phyloP scores from a whole-genome alignment of 2,329 filamentous ascomycete species.

The Fusarium anthophilum region DNA sequence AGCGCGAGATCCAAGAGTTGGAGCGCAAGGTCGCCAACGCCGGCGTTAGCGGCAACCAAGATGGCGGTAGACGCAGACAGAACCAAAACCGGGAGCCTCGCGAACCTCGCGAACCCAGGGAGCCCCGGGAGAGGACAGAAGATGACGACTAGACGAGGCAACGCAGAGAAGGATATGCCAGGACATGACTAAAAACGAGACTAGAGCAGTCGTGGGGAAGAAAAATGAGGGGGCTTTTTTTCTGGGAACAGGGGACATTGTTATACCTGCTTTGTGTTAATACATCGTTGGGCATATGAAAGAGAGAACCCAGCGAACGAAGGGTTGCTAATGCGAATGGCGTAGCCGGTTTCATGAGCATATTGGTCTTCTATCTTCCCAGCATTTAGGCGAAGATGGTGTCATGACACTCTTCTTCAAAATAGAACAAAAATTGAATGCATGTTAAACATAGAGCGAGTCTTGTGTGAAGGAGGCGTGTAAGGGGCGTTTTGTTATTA shows the following conservation, averaged over 20 bases:
- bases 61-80: conserved; percentile 49
- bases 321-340: conserved; percentile 51
- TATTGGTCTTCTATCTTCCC: conserved; percentile 44
- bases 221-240: conserved; percentile 31
- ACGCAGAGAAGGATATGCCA: conserved; percentile 15
- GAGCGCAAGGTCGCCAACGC: conserved; percentile 70
- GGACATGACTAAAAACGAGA: conserved; percentile 29
- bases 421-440: conserved; percentile 36
- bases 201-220: conserved; percentile 26
- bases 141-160: conserved; percentile 61
- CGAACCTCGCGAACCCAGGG: conserved; percentile 26
- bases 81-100: conserved; percentile 31
- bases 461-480: neutral
- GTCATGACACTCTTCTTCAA: conserved; percentile 27
- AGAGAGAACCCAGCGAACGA: conserved; percentile 41
- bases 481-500: neutral
- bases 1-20: conserved; percentile 77
- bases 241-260: conserved; percentile 37
- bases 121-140: conserved; percentile 58
- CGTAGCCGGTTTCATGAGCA: conserved; percentile 50
- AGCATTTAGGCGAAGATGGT: conserved; percentile 33
- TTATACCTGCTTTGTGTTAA: conserved; percentile 47
- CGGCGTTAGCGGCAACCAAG: conserved; percentile 48
- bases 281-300: conserved; percentile 45
- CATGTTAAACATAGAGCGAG: conserved; percentile 14